phyloP scores from a whole-genome alignment of 2,329 filamentous ascomycete species.

The Trichoderma guizhouense region DNA sequence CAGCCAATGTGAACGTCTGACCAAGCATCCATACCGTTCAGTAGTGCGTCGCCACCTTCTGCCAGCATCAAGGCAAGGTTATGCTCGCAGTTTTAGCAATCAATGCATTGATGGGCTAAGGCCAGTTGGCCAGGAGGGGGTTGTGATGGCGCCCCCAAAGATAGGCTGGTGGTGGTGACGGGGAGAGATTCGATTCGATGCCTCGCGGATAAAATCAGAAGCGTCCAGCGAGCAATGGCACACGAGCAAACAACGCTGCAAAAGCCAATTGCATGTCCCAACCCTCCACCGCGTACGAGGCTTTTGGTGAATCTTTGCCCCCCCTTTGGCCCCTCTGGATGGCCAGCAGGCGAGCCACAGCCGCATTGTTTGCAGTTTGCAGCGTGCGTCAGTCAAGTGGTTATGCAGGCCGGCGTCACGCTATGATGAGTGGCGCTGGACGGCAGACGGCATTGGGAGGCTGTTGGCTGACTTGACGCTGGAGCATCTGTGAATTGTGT shows the following conservation, averaged over 20 bases:
- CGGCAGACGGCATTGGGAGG: not conserved
- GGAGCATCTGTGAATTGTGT: conserved; percentile 5
- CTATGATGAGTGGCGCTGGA: conserved; percentile 5
- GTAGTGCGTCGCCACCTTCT: not conserved
- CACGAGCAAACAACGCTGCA: not conserved
- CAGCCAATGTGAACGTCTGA: not conserved
- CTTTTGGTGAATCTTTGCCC: not conserved
- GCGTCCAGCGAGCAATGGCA: not conserved
- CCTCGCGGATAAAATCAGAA: not conserved
- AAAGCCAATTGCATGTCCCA: not conserved
- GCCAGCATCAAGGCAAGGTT: not conserved
- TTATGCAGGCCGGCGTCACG: conserved; percentile 7
- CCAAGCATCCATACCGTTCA: not conserved
- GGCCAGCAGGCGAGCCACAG: conserved; percentile 9
- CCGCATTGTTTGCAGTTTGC: conserved; percentile 13
- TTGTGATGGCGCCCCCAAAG: not conserved
- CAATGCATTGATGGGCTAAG: not conserved
- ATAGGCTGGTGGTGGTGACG: not conserved
- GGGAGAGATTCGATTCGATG: not conserved
- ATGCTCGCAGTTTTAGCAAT: not conserved
- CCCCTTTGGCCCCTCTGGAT: not conserved
- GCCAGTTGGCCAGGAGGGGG: not conserved
- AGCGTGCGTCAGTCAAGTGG: not conserved
- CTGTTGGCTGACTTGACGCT: conserved; percentile 12
- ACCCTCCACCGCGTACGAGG: not conserved